Evolutionary conservation across 2,329 filamentous ascomycete genomes (phyloP), one percentile per base, ranked within the genome.

Genomic region (Stemphylium vesicarium): DNA sequence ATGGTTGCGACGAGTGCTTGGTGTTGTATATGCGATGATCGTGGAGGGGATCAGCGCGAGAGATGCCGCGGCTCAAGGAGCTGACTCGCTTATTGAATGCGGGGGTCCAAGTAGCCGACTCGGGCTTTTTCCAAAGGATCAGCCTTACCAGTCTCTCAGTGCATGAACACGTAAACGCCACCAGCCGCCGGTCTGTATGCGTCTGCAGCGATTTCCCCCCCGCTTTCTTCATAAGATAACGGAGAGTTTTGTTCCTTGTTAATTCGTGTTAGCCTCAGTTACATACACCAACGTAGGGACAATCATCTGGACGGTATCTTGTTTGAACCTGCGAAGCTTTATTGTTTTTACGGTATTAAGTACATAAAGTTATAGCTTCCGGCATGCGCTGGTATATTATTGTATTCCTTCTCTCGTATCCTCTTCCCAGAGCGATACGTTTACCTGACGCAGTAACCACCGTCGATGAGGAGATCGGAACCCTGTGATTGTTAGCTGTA

Each of bases 381-480:
- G 52, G 55, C 53, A 38, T 55, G 24, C n/a, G 47, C 46, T 56
- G 35, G 37, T 55, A 31, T 49, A 55, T 64, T 50, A 20, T 31
- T 60, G 49, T 56, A 43, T 56, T 45, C 37, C 33, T 54, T 46
- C 50, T 36, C 51, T 50, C 60, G 53, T 57, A 43, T 55, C 52
- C 29, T 54, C 45, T 33, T 29, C 10, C 36, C 41, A 11, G 51
- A 48, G 53, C 62, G 66, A 69, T 49, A 58, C 69, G 59, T 68
- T 69, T 74, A 75, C 54, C 72, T 62, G 63, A 64, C 60, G 60
- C 79, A 82, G 75, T 92, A 92, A 50, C 89, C 89, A 56, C 90
- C 90, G 72, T 95, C 91, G 42, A 93, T 84, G 59, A 90, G 78
- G 55, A 95, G 80, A 73, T 92, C 88, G 9, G 84, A 81, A 3